Conservation (phyloP, 129 eudicot species). For the Pittosporum tobira region DNA sequence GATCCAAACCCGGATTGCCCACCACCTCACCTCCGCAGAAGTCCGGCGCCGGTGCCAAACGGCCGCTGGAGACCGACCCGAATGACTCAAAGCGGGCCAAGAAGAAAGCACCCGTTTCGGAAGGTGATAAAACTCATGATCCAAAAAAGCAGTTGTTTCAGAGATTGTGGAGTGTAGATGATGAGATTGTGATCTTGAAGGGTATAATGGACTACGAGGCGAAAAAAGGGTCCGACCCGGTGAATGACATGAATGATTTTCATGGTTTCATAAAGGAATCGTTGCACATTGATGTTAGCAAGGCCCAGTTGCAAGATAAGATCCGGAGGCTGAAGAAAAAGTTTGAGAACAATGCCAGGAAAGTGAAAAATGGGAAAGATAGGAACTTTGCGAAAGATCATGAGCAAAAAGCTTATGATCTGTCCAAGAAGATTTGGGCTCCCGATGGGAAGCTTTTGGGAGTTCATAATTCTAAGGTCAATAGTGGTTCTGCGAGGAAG, state of each 20-base stretch:
- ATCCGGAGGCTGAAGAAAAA: constrained; percentile 48
- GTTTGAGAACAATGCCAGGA: constrained; percentile 30
- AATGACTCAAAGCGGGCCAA: constrained; percentile 27
- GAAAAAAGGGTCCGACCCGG: constrained; percentile 41
- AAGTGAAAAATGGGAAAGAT: constrained; percentile 37
- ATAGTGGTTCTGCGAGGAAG: constrained; percentile 1
- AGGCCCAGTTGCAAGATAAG: constrained; percentile 38
- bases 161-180: constrained; percentile 75
- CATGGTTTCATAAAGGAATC: constrained; percentile 52
- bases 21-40: constrained; percentile 14
- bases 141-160: constrained; percentile 41
- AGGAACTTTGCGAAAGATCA: constrained; percentile 41
- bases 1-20: constrained; percentile 32
- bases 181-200: constrained; percentile 52
- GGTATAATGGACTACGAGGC: constrained; percentile 45
- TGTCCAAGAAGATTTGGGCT: constrained; percentile 63
- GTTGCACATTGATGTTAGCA: constrained; percentile 50
- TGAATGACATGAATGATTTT: constrained; percentile 39
- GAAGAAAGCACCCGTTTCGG: constrained; percentile 32
- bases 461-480: constrained; percentile 13
- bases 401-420: constrained; percentile 40
- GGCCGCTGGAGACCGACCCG: constrained; percentile 22
- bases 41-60: constrained; percentile 25
- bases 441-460: constrained; percentile 6
- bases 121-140: constrained; percentile 5